Conservation (phyloP, 2,329 filamentous ascomycete genomes). For the Tolypocladium nubicola region DNA sequence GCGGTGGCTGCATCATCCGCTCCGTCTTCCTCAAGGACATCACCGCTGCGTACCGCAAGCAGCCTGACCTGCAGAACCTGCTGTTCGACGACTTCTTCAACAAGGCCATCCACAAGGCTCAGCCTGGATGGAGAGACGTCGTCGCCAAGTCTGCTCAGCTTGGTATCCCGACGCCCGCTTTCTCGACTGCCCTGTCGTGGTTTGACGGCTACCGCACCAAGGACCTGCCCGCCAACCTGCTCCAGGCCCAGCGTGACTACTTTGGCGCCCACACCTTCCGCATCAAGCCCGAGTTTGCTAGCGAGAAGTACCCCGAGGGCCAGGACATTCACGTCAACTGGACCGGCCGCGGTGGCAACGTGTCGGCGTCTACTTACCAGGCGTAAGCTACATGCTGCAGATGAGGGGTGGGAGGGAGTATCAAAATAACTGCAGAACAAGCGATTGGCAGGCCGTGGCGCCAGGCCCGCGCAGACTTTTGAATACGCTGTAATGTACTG, state of each 20-base stretch:
- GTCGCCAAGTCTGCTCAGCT: slow-evolving; percentile 86
- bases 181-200: slow-evolving; percentile 95
- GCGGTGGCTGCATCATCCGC: slow-evolving; percentile 98
- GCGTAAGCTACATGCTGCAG: slow-evolving; percentile 50
- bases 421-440: not conserved
- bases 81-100: slow-evolving; percentile 99
- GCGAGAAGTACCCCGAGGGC: slow-evolving; percentile 69
- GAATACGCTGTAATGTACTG: not conserved
- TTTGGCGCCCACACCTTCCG: slow-evolving; percentile 91
- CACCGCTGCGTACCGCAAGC: slow-evolving; percentile 87
- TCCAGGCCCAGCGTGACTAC: slow-evolving; percentile 99
- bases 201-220: slow-evolving; percentile 98
- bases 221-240: slow-evolving; percentile 93
- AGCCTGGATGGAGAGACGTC: slow-evolving; percentile 84
- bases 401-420: not conserved
- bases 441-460: not conserved
- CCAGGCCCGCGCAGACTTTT: not conserved
- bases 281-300: slow-evolving; percentile 73
- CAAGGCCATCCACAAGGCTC: slow-evolving; percentile 94
- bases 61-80: slow-evolving; percentile 94
- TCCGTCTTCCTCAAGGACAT: slow-evolving; percentile 99
- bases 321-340: slow-evolving; percentile 98
- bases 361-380: slow-evolving; percentile 95
- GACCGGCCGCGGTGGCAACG: slow-evolving; percentile 95
- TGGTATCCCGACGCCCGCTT: slow-evolving; percentile 91